Evolutionary conservation across 148 eudicot species (phyloP), one percentile per base, ranked within the genome.

Genomic region (Amaranthus cruentus): DNA sequence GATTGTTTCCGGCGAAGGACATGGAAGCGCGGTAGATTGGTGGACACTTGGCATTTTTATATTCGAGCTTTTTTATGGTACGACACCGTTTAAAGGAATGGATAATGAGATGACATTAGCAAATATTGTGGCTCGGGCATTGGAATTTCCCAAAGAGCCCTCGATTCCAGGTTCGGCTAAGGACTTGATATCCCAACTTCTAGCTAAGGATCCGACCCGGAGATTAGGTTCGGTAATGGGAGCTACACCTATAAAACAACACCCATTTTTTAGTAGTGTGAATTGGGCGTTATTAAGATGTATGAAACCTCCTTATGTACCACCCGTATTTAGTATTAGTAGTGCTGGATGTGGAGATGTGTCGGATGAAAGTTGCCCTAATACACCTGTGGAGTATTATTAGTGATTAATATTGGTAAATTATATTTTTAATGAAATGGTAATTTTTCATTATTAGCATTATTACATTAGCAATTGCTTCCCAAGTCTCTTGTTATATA

Each of bases 11-110:
- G 97, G 96, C 0, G 98, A 94, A 73, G 98, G 98, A 3, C 98
- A 94, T n/a, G 98, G 98, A 5, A 91, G 96, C 43, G 93, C 97
- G 9, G 98, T 94, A 53, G 98, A 94, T 78, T 94, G 98, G 98
- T 94, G 98, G 98, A 94, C 98, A 0, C 69, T 94, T 9, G 98
- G 98, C 47, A 73, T 94, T 6, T 94, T 94, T 52, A 89, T 94
- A 0, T 94, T 75, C 61, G 98, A 94, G 82, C 55, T 94, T 44
- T 87, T 89, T 72, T 88, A 88, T 59, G 98, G 98, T 0, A 90
- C 91, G 51, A 94, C 98, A 3, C 98, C 98, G 9, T 94, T 94
- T 77, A 87, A 81, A 60, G 98, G 98, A 3, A 49, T 83, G 61
- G 97, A 91, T 56, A 92, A 94, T 61, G 98, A 94, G 84, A 80